These are phyloP conservation scores for Neoboletus subvelutipes DNA, from an alignment of 768 basidiomycete species.

Conservation along the genomic window DNA sequence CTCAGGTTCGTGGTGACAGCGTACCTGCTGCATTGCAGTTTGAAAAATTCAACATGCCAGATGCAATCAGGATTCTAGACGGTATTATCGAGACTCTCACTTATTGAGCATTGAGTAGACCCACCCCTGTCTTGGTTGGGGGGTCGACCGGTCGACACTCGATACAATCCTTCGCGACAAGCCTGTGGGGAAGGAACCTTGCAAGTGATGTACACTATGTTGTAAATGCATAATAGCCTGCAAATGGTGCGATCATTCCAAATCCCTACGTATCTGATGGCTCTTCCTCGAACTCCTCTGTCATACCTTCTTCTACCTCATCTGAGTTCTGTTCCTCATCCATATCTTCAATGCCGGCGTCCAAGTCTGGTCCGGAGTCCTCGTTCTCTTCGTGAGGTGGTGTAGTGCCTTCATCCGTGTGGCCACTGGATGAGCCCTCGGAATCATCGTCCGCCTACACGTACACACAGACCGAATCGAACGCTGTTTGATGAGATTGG, in stretches of 20 bases:
- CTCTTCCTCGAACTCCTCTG: constrained; percentile 57
- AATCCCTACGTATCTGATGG: constrained; percentile 21
- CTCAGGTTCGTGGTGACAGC: constrained; percentile 37
- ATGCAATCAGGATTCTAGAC: constrained; percentile 79
- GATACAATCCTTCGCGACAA: not conserved
- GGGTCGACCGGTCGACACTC: not conserved
- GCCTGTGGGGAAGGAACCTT: not conserved
- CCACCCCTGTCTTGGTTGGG: not conserved
- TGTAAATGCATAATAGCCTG: not conserved
- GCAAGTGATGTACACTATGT: constrained; percentile 1
- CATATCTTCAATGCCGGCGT: constrained; percentile 43
- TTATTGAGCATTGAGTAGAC: constrained; percentile 42
- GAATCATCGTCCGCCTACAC: constrained; percentile 38
- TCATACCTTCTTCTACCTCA: constrained; percentile 44
- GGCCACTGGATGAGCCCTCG: constrained; percentile 33
- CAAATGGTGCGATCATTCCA: not conserved
- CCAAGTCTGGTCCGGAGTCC: constrained; percentile 38
- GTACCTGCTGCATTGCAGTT: constrained; percentile 82
- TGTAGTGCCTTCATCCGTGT: constrained; percentile 29
- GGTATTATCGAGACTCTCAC: constrained; percentile 79
- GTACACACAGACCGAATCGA: not conserved
- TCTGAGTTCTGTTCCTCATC: constrained; percentile 44
- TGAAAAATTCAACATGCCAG: constrained; percentile 92
- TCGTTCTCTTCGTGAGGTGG: constrained; percentile 40
- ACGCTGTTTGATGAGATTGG: not conserved